Base-by-base conservation (phyloP, 2,329 filamentous ascomycete species). In the Juglanconis oblonga region DNA sequence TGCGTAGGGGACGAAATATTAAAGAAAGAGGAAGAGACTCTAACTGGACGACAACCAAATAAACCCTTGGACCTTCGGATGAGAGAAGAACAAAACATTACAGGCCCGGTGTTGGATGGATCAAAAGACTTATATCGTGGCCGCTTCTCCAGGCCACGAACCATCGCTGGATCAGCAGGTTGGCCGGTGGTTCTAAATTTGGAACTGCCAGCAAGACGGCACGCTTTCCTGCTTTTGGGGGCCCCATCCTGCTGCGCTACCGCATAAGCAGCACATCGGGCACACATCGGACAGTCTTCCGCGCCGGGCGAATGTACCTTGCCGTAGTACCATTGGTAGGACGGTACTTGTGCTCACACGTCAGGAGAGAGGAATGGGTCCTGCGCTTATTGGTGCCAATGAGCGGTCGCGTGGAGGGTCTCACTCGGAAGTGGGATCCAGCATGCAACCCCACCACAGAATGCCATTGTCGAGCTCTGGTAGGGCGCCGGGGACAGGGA, bases 71-170 rank as follows among this genome's bases (percentile, higher is more conserved):
- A 68, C 77, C 74, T 72, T 71, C 50, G 71, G 71, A 72, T 74
- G 75, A 75, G 67, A 69, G 72, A 72, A 67, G 69, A 73, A 71
- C 70, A 74, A 75, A 77, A 74, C 74, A 72, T 69, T 63, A 69
- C 66, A 67, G 71, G 69, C 70, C 51, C 52, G 56, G 54, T 52
- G 72, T 73, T 75, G 76, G 74, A 77, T 73, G 76, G 74, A 56
- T 52, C 74, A 75, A 78, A 79, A 79, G 79, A 74, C 81, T 84
- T 85, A 85, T 85, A 85, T 82, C 76, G 73, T 79, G 76, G 79
- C 75, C 77, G 74, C 69, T 71, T 71, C 69, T 69, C 72, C 68
- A 72, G 76, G 68, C 77, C 78, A 68, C 66, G 62, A 67, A 64
- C 63, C 48, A 50, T 50, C 62, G 65, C 64, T 66, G 64, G 64